These are phyloP conservation scores for Scolecobasidium constrictum DNA, from an alignment of 2,329 filamentous ascomycete species.

Conservation along the genomic window DNA sequence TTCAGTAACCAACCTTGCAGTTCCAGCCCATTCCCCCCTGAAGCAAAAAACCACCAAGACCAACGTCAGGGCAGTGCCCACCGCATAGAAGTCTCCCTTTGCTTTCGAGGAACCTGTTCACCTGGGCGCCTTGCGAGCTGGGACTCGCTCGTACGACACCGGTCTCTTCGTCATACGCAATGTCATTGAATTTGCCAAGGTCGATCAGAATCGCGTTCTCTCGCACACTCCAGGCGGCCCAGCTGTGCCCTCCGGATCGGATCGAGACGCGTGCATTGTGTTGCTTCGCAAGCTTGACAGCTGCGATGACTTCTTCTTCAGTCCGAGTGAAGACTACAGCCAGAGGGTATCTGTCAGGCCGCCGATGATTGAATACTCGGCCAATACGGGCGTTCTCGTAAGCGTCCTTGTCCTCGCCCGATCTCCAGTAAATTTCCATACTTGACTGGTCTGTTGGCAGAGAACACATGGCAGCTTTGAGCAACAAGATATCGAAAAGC, in stretches of 20 bases:
- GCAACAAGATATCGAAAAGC: too few species aligned
- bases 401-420: too few species aligned
- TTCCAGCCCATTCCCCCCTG: slow-evolving; percentile 51
- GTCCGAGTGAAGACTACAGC: neutral
- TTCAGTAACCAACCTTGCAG: slow-evolving; percentile 36
- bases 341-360: slow-evolving; percentile 9
- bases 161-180: slow-evolving; percentile 27
- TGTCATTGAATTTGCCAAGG: slow-evolving; percentile 26
- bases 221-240: slow-evolving; percentile 39
- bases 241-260: slow-evolving; percentile 39
- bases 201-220: slow-evolving; percentile 35
- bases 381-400: neutral
- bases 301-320: neutral
- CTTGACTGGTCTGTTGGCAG: too few species aligned
- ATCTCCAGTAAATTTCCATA: too few species aligned
- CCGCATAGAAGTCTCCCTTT: slow-evolving; percentile 39
- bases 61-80: slow-evolving; percentile 47
- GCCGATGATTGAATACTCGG: slow-evolving; percentile 16
- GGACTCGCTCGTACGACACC: neutral
- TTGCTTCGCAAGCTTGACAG: slow-evolving; percentile 22
- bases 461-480: too few species aligned
- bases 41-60: slow-evolving; percentile 44
- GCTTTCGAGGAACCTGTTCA: slow-evolving; percentile 29
- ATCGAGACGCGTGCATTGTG: slow-evolving; percentile 31
- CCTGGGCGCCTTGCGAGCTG: slow-evolving; percentile 18